A percentile compares a stretch with the other conserved stretches of the same genome.
These are phyloP conservation scores for Magnolia kwangsiensis DNA, from an alignment of 164 flowering plant species.

Conservation along the genomic window DNA sequence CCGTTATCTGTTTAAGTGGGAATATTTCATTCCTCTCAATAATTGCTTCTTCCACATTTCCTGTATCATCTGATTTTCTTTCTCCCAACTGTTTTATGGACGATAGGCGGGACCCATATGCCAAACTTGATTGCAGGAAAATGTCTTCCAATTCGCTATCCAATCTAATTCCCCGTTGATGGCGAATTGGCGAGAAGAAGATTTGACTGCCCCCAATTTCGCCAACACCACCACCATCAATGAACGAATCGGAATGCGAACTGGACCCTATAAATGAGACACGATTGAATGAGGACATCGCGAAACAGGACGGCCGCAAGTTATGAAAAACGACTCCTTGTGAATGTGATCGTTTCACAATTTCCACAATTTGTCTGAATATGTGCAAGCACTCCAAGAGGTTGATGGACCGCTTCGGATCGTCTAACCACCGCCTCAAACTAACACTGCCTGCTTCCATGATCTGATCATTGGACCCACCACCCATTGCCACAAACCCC, in stretches of 20 bases:
- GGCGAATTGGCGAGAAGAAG: constrained; percentile 23
- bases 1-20: constrained; percentile 71
- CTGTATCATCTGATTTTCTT: constrained; percentile 17
- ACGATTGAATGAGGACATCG: constrained; percentile 82
- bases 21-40: constrained; percentile 47
- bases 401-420: constrained; percentile 61
- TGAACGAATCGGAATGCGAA: constrained; percentile 75
- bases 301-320: constrained; percentile 90
- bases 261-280: constrained; percentile 89
- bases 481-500: constrained; percentile 38
- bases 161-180: constrained; percentile 18
- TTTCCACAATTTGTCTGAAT: constrained; percentile 81
- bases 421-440: constrained; percentile 91
- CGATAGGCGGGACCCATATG: constrained; percentile 23
- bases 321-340: constrained; percentile 80
- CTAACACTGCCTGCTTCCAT: constrained; percentile 65
- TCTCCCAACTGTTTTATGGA: constrained; percentile 18
- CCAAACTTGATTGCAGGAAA: constrained; percentile 49
- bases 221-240: constrained; percentile 38
- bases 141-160: constrained; percentile 40
- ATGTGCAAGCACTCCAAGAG: constrained; percentile 76
- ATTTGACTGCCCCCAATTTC: constrained; percentile 30
- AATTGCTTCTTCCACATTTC: constrained; percentile 24
- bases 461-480: constrained; percentile 18
- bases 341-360: constrained; percentile 76